Conservation (phyloP, 176 grass and related monocot genomes). For the Triticum urartu region DNA sequence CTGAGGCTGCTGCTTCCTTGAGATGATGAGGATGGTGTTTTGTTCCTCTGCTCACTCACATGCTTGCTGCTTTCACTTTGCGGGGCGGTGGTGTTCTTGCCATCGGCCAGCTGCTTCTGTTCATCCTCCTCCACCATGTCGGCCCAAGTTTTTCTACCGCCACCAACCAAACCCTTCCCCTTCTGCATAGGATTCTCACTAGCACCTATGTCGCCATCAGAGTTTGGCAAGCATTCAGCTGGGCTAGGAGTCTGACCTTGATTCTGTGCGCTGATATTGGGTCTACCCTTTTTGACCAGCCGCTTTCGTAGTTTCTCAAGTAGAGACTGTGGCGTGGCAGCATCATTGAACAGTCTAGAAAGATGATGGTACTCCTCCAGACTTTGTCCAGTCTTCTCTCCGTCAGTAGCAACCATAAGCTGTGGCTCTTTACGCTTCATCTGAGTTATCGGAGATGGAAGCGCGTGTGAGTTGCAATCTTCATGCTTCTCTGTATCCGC, state of each 20-base stretch:
- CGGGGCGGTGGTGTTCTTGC: not conserved
- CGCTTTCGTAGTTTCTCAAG: slow-evolving; percentile 52
- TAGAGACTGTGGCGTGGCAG: slow-evolving; percentile 46
- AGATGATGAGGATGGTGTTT: slow-evolving; percentile 15
- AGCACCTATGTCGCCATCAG: not conserved
- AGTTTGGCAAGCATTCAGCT: slow-evolving; percentile 15
- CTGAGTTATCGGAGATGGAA: slow-evolving; percentile 50
- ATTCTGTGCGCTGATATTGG: not conserved
- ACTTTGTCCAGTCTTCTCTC: slow-evolving; percentile 16
- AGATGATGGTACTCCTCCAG: slow-evolving; percentile 30
- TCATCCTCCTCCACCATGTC: slow-evolving; percentile 58
- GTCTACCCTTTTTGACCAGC: slow-evolving; percentile 36
- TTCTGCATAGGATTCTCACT: slow-evolving; percentile 18
- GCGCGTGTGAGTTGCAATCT: slow-evolving; percentile 1
- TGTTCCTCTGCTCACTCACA: slow-evolving; percentile 24
- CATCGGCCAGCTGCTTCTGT: not conserved
- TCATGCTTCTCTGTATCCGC: slow-evolving; percentile 30
- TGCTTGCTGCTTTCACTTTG: slow-evolving; percentile 27
- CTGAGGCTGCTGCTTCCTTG: slow-evolving; percentile 32
- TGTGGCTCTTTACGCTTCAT: slow-evolving; percentile 39
- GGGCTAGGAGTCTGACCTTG: slow-evolving; percentile 14
- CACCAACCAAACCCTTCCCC: not conserved
- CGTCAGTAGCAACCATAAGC: not conserved
- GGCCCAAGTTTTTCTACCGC: slow-evolving; percentile 43
- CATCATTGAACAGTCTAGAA: slow-evolving; percentile 45